Conservation (phyloP, 2,329 filamentous ascomycete species). For the Dryadomyces quercus-mongolicae region DNA sequence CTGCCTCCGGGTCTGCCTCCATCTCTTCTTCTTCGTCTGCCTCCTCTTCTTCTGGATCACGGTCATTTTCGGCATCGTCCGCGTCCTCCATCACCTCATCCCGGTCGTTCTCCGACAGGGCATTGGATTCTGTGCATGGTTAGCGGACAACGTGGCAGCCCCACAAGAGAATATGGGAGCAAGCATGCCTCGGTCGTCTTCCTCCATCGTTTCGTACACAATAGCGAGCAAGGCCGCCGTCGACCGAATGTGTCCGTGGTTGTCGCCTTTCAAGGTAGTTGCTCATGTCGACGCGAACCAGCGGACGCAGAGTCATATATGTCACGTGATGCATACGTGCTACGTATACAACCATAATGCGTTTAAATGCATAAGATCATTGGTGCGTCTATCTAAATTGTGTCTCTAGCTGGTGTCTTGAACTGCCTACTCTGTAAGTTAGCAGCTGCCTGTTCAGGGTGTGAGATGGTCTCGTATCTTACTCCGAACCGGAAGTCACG, state of each 20-base stretch:
- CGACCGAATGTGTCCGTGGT: not conserved
- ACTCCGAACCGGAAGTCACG: too few species aligned
- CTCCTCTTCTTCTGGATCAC: constrained; percentile 26
- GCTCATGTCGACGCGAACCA: not conserved
- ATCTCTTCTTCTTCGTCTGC: constrained; percentile 23
- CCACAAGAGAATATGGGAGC: not conserved
- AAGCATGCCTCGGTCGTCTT: constrained; percentile 17
- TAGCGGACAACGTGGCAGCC: not conserved
- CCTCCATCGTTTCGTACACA: constrained; percentile 14
- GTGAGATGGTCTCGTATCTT: too few species aligned
- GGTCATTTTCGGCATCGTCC: constrained; percentile 21
- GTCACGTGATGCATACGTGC: not conserved
- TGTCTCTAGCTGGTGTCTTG: too few species aligned
- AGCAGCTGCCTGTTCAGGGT: too few species aligned
- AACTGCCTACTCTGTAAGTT: too few species aligned
- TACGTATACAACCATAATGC: too few species aligned
- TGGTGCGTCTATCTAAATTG: too few species aligned
- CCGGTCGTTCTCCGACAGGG: constrained; percentile 36
- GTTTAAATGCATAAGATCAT: too few species aligned
- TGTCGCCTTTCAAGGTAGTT: not conserved
- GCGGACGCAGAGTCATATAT: too few species aligned
- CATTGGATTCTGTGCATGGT: constrained; percentile 22
- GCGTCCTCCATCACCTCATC: constrained; percentile 46
- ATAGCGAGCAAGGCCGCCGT: not conserved
- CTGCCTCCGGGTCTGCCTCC: not conserved